Conservation (phyloP, 768 basidiomycete species). For the Podaxis mareebaensis region DNA sequence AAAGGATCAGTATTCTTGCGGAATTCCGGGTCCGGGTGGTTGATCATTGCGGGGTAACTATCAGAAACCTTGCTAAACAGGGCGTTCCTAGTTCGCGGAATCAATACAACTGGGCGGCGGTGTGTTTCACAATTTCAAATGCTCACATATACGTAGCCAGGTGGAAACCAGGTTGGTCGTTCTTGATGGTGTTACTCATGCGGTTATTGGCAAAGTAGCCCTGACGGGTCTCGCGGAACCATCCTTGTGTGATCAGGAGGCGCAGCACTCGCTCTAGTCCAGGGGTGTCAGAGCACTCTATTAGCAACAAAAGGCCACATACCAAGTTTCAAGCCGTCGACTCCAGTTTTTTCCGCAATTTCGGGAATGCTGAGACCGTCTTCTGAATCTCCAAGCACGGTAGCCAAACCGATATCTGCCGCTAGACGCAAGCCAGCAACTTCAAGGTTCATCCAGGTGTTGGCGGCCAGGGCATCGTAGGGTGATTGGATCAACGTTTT, state of each 20-base stretch:
- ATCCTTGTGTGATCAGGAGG: conserved; percentile 36
- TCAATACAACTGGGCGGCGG: neutral
- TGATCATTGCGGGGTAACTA: conserved; percentile 34
- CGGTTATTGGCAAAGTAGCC: conserved; percentile 40
- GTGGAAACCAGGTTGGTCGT: conserved; percentile 34
- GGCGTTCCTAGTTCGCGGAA: conserved; percentile 29
- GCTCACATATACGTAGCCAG: conserved; percentile 38
- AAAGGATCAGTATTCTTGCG: conserved; percentile 33
- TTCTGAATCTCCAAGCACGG: conserved; percentile 34
- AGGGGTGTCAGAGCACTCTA: neutral
- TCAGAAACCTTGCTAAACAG: conserved; percentile 35
- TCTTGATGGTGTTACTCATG: conserved; percentile 36
- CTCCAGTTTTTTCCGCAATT: conserved; percentile 33
- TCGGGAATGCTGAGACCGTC: conserved; percentile 34
- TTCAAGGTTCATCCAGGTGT: conserved; percentile 35
- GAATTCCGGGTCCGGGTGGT: conserved; percentile 34
- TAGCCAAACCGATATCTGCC: conserved; percentile 35
- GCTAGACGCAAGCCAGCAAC: conserved; percentile 33
- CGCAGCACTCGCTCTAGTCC: conserved; percentile 33
- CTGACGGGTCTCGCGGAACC: conserved; percentile 36
- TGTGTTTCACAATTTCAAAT: neutral
- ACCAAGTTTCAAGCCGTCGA: conserved; percentile 37
- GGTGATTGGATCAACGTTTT: conserved; percentile 37
- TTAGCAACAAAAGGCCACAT: neutral
- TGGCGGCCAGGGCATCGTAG: conserved; percentile 35